These are phyloP conservation scores for Lichtheimia corymbifera DNA, from an alignment of 371 early-diverging fungal species.

Conservation along the genomic window DNA sequence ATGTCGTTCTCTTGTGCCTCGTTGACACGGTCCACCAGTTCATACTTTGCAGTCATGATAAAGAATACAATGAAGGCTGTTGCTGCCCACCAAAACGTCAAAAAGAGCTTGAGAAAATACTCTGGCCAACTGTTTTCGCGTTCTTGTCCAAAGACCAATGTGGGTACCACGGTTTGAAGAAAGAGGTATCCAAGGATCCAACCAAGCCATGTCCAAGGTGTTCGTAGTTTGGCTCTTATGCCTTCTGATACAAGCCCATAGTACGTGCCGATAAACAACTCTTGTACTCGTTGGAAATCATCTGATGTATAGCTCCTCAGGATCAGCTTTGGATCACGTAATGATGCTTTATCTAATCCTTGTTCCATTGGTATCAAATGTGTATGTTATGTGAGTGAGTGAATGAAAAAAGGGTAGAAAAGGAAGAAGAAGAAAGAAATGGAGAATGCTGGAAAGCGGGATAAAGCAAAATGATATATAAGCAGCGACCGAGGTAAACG, in stretches of 20 bases:
- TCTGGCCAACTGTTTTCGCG: slow-evolving; percentile 20
- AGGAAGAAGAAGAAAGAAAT: no score
- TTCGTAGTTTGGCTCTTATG: slow-evolving; percentile 34
- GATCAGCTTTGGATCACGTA: slow-evolving; percentile 23
- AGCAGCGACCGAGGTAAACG: no score
- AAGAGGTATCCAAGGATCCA: slow-evolving; percentile 35
- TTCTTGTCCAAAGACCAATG: slow-evolving; percentile 19
- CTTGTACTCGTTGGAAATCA: slow-evolving; percentile 35
- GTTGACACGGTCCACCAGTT: slow-evolving; percentile 35
- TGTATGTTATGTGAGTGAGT: no score
- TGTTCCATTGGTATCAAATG: no score
- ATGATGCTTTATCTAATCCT: background rate
- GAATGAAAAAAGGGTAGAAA: no score
- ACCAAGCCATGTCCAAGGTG: slow-evolving; percentile 31
- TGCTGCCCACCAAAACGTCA: slow-evolving; percentile 32
- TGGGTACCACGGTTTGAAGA: slow-evolving; percentile 27
- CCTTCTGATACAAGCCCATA: slow-evolving; percentile 46
- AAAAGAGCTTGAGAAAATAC: slow-evolving; percentile 15
- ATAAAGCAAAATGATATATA: no score
- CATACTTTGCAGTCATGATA: slow-evolving; percentile 35
- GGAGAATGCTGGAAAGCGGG: no score
- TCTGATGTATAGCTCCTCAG: slow-evolving; percentile 36
- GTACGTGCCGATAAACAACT: slow-evolving; percentile 29
- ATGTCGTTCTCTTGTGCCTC: slow-evolving; percentile 40
- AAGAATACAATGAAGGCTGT: slow-evolving; percentile 35